phyloP scores from a whole-genome alignment of 441 rosid species.

The Pelargonium exstipulatum region DNA sequence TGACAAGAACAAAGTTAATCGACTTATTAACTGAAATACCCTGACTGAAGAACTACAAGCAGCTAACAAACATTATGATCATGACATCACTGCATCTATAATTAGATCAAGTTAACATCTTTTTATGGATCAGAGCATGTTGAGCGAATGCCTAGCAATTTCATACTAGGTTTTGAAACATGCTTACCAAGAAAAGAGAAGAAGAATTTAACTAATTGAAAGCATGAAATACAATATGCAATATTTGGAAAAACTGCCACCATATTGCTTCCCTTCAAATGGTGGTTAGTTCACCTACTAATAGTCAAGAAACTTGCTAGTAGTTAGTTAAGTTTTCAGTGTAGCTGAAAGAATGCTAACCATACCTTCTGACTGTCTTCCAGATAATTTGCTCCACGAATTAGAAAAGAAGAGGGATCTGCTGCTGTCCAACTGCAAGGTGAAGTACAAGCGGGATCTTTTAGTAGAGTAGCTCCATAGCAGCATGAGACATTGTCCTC shows the following conservation, averaged over 20 bases:
- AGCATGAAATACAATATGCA: neutral
- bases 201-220: neutral
- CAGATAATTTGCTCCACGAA: slow-evolving; percentile 80
- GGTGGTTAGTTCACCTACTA: neutral
- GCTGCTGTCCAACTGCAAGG: slow-evolving; percentile 78
- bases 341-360: slow-evolving; percentile 11
- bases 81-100: neutral
- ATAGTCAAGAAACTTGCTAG: no score
- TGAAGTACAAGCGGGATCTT: slow-evolving; percentile 53
- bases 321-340: slow-evolving; percentile 7
- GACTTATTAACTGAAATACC: neutral
- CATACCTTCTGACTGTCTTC: slow-evolving; percentile 74
- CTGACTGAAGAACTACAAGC: slow-evolving; percentile 12
- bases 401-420: slow-evolving; percentile 78
- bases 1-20: slow-evolving; percentile 3
- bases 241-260: neutral
- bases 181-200: no score
- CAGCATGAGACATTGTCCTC: slow-evolving; percentile 56
- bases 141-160: no score
- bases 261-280: neutral
- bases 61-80: slow-evolving; percentile 9
- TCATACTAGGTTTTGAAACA: neutral
- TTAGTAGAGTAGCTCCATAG: slow-evolving; percentile 80
- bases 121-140: no score
- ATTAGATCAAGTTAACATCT: no score